Conservation (phyloP, 306 rosid genomes). For the Vigna nakashimae region DNA sequence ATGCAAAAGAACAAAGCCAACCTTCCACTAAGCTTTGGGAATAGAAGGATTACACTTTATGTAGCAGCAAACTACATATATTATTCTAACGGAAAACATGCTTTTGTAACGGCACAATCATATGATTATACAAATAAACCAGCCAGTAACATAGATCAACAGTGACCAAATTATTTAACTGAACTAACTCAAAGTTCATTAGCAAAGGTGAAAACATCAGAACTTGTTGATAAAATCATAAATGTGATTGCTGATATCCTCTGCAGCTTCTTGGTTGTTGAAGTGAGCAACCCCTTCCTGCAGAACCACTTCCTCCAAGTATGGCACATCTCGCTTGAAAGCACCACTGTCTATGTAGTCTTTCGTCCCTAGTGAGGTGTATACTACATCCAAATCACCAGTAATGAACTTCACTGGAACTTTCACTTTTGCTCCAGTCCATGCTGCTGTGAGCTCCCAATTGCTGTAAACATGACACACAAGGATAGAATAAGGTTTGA, state of each 20-base stretch:
- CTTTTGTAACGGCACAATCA: not conserved
- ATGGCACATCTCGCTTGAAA: constrained; percentile 48
- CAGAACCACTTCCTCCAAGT: constrained; percentile 47
- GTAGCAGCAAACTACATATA: not conserved
- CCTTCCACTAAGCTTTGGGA: not conserved
- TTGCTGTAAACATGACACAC: constrained; percentile 28
- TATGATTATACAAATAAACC: not conserved
- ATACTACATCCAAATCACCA: constrained; percentile 46
- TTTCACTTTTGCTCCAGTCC: constrained; percentile 41
- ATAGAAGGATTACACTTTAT: not conserved
- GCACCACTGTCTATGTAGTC: constrained; percentile 42
- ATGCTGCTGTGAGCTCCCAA: constrained; percentile 49
- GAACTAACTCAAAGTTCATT: not conserved
- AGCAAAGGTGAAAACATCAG: not conserved
- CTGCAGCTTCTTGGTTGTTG: constrained; percentile 48
- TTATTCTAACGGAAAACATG: not conserved
- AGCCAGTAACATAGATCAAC: not conserved
- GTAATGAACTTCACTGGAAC: constrained; percentile 47
- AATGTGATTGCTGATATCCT: constrained; percentile 43
- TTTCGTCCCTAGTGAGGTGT: constrained; percentile 28
- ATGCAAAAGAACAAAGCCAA: not conserved
- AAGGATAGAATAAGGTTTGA: not conserved
- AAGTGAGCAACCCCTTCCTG: constrained; percentile 51
- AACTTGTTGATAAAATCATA: constrained; percentile 43
- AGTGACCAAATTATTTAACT: not conserved